phyloP scores from a whole-genome alignment of 805 yeast species.

The Debaryomyces prosopidis region DNA sequence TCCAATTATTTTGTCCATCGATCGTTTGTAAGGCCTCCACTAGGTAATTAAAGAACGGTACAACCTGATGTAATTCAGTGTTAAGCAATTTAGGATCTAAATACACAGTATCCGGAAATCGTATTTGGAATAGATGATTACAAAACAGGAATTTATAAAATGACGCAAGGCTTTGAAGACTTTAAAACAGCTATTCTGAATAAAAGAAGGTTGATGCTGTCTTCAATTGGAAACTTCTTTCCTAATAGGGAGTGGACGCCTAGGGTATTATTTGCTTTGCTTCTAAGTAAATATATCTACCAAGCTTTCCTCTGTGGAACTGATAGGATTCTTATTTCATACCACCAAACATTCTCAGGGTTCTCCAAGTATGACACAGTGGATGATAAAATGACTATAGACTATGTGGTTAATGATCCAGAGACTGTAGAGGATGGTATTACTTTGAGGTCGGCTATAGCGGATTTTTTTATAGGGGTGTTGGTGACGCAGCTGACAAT shows the following conservation, averaged over 20 bases:
- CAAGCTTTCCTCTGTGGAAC: conserved; percentile 2
- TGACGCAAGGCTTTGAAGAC: conserved; percentile 2
- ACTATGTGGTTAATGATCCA: conserved; percentile 3
- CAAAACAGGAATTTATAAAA: not conserved
- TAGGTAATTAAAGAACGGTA: too few species aligned
- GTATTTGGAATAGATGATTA: conserved; percentile 3
- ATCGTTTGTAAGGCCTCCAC: too few species aligned
- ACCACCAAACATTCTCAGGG: conserved; percentile 1
- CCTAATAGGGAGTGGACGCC: not conserved
- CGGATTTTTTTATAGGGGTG: conserved; percentile 1
- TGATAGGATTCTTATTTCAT: not conserved
- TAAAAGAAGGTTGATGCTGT: not conserved
- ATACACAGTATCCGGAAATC: conserved; percentile 1
- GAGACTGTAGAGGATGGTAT: conserved; percentile 5
- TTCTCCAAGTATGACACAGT: not conserved
- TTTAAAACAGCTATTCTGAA: not conserved
- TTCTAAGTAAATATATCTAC: conserved; percentile 1
- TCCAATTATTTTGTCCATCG: too few species aligned
- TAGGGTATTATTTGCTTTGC: not conserved
- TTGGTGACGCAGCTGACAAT: not conserved
- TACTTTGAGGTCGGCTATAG: conserved; percentile 6
- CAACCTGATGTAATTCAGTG: too few species aligned
- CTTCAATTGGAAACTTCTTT: not conserved
- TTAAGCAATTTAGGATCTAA: not conserved
- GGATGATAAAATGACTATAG: conserved; percentile 1